Percentiles rank a stretch among this genome's conserved stretches.
phyloP scores from a whole-genome alignment of 805 yeast genomes.

The Zygosaccharomyces bailii region DNA sequence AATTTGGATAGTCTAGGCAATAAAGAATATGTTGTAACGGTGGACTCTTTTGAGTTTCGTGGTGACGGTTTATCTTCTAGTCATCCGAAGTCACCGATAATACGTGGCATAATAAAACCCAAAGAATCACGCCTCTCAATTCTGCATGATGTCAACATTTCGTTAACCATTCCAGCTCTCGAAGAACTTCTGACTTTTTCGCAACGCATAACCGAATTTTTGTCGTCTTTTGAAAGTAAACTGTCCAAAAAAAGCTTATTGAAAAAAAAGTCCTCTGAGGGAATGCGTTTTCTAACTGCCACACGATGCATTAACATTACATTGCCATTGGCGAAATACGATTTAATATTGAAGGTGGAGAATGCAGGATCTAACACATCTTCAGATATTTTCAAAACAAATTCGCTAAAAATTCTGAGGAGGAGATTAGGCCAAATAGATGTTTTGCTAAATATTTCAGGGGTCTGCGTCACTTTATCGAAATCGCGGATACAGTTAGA shows the following conservation, averaged over 20 bases:
- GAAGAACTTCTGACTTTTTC: constrained; percentile 1
- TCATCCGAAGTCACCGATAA: constrained; percentile 6
- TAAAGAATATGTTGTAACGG: constrained; percentile 5
- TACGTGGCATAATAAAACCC: constrained; percentile 8
- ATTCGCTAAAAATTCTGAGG: constrained; percentile 7
- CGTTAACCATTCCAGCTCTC: constrained; percentile 5
- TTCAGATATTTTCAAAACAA: constrained; percentile 10
- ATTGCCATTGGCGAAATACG: constrained; percentile 5
- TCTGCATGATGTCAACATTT: constrained; percentile 5
- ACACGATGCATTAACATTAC: constrained; percentile 8
- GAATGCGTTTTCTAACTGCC: background rate
- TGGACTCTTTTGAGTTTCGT: constrained; percentile 5
- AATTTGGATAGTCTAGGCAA: constrained; percentile 9
- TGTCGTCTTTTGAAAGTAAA: constrained; percentile 1
- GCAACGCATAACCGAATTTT: constrained; percentile 7
- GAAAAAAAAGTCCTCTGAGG: constrained; percentile 3
- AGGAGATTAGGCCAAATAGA: background rate
- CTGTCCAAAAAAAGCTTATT: background rate
- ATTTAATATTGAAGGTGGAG: constrained; percentile 4
- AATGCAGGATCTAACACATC: constrained; percentile 7
- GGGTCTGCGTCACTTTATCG: constrained; percentile 6
- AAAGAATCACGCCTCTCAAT: constrained; percentile 4
- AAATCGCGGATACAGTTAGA: constrained; percentile 15
- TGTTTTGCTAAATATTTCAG: constrained; percentile 2
- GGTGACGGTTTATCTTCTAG: constrained; percentile 9